Evolutionary conservation across 225 moss, liverwort and hornwort species (phyloP).

Genomic region (Sphagnum tenellum): DNA sequence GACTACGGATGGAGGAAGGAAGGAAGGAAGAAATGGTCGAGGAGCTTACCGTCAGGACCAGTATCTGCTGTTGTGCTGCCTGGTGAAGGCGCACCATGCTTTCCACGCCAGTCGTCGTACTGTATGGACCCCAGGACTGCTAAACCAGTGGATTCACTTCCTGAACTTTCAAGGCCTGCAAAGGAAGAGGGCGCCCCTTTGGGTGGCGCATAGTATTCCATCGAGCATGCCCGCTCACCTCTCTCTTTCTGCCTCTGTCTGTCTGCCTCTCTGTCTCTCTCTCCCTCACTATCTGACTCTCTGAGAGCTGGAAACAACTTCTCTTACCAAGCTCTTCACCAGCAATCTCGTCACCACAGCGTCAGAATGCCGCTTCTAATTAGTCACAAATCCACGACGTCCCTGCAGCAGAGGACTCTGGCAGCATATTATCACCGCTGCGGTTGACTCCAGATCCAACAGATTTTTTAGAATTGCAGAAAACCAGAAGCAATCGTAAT

Average conservation of each 20-base stretch:
- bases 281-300: too few relatives aligned
- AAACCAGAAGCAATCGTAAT: too few relatives aligned
- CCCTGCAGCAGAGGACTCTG: too few relatives aligned
- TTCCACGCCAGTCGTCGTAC: constrained; percentile 72
- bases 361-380: too few relatives aligned
- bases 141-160: constrained; percentile 60
- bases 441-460: too few relatives aligned
- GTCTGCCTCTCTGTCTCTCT: neutral
- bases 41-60: constrained; percentile 47
- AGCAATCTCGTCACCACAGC: too few relatives aligned
- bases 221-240: constrained; percentile 93
- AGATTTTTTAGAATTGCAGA: too few relatives aligned
- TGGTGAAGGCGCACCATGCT: constrained; percentile 65
- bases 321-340: too few relatives aligned
- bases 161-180: constrained; percentile 68
- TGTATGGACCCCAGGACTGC: constrained; percentile 43
- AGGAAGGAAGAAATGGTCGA: neutral
- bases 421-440: too few relatives aligned
- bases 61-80: constrained; percentile 46
- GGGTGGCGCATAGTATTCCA: constrained; percentile 99
- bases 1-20: too few relatives aligned
- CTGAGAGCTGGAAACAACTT: too few relatives aligned
- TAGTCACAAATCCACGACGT: too few relatives aligned
- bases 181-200: constrained; percentile 98
- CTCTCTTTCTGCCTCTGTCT: constrained; percentile 7